Evolutionary conservation across 371 early-diverging fungal species (phyloP), one percentile per base, ranked within the genome.

Genomic region (Mucor piriformis): DNA sequence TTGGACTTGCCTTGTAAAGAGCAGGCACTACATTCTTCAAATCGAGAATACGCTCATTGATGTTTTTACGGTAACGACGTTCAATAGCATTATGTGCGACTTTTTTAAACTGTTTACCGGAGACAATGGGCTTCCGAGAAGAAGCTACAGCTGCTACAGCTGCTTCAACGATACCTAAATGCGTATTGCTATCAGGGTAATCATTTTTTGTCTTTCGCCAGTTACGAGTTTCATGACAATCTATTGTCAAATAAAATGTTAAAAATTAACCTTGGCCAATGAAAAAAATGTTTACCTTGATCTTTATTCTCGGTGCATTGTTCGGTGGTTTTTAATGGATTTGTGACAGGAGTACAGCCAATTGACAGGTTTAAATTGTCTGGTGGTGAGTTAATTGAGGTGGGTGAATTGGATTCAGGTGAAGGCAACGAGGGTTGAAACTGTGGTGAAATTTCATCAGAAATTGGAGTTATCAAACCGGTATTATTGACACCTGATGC

Each of bases 31-130:
- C 85, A 57, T 82, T 79, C 57, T 87, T 86, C 20, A 95, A 77
- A 27, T 94, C 92, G 32, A 81, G 72, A 46, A 95, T 93, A 43
- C 93, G 84, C 57, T 93, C 90, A 76, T 95, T 94, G 64, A 95
- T 90, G 69, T 94, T 95, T 71, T 92, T 93, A 60, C 95, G 84
- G 71, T 93, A 93, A 34, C 92, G 83, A 11, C 90, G 83, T 67
- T 95, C 95, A 42, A 93, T 93, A 1, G 90, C 93, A 60, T 93
- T 95, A 71, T 95, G 94, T 0, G 93, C 90, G 4, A 90, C 88
- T 66, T 92, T 93, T 67, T 92, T 89, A 0, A 61, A 33, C 23
- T 61, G 46, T 24, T 32, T 25, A 20, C 53, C 58, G 1, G 56
- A 15, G 13, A 50, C 47, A 7, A 33, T 20, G 29, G 50, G 37